phyloP scores from a whole-genome alignment of 306 rosid species.

The Ziziphus jujuba region DNA sequence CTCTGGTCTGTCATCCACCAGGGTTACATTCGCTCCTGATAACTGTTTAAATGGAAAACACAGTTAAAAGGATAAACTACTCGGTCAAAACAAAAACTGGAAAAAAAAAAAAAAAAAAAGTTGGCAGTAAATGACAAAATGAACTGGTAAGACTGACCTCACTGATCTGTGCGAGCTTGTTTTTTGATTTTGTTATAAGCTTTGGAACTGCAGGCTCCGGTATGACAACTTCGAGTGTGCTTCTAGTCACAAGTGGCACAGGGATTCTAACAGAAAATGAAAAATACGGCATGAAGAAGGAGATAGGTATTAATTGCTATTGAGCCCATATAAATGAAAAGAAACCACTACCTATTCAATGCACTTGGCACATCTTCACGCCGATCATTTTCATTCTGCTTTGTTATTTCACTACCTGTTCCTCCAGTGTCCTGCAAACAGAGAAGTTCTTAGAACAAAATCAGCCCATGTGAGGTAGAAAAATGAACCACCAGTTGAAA shows the following conservation, averaged over 20 bases:
- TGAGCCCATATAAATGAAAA: background rate
- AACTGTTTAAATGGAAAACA: slow-evolving; percentile 51
- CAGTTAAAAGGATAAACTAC: slow-evolving; percentile 10
- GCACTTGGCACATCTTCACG: slow-evolving; percentile 63
- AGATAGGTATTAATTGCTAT: background rate
- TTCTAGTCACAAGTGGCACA: slow-evolving; percentile 89
- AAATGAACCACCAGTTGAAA: slow-evolving; percentile 9
- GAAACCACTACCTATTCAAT: slow-evolving; percentile 63
- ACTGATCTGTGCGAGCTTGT: slow-evolving; percentile 92
- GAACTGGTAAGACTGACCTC: slow-evolving; percentile 55
- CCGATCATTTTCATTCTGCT: slow-evolving; percentile 70
- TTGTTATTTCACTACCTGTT: slow-evolving; percentile 42
- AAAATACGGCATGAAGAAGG: slow-evolving; percentile 4
- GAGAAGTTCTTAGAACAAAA: background rate
- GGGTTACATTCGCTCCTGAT: slow-evolving; percentile 90
- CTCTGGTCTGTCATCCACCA: slow-evolving; percentile 86
- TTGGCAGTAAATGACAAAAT: slow-evolving; percentile 11
- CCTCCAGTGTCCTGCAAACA: slow-evolving; percentile 70
- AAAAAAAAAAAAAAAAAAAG: no score
- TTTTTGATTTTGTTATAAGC: slow-evolving; percentile 84
- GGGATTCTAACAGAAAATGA: slow-evolving; percentile 48
- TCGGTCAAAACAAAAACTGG: slow-evolving; percentile 6
- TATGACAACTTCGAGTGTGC: slow-evolving; percentile 91
- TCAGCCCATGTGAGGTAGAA: background rate
- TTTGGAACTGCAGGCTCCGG: slow-evolving; percentile 89